Evolutionary conservation across 768 basidiomycete genomes (phyloP).

Genomic region (Suillus placidus): DNA sequence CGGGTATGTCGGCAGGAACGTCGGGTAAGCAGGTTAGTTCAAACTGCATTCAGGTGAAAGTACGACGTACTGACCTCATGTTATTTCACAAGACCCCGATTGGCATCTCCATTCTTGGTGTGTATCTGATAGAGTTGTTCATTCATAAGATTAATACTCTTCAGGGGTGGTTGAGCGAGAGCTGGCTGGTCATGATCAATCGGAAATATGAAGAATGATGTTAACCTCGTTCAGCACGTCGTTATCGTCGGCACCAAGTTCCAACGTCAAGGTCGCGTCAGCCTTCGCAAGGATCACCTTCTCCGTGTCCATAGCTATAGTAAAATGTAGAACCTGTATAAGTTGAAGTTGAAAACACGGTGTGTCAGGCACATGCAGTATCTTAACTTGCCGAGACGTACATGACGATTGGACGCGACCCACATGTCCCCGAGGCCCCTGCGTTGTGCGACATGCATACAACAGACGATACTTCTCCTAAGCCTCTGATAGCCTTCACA

Average conservation of each 20-base stretch:
- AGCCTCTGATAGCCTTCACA: constrained; percentile 59
- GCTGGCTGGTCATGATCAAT: constrained; percentile 54
- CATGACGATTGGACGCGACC: constrained; percentile 67
- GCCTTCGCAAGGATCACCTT: constrained; percentile 56
- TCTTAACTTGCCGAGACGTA: constrained; percentile 27
- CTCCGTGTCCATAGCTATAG: constrained; percentile 47
- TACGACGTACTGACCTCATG: no score
- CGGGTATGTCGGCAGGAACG: no score
- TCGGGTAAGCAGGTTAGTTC: no score
- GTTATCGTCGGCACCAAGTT: constrained; percentile 51
- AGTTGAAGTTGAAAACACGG: not conserved
- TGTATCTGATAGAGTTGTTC: no score
- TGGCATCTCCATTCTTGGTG: no score
- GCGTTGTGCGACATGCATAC: constrained; percentile 45
- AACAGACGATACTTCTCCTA: constrained; percentile 68
- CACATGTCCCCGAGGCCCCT: constrained; percentile 54
- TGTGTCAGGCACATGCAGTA: not conserved
- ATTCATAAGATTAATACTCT: no score
- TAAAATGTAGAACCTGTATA: constrained; percentile 39
- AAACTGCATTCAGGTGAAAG: no score
- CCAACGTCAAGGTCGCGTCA: constrained; percentile 51
- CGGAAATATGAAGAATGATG: constrained; percentile 6
- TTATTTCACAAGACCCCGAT: no score
- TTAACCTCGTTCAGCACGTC: constrained; percentile 72
- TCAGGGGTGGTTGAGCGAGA: constrained; percentile 50